Base-by-base conservation (phyloP, 1,284 basidiomycete species). In the Pseudozyma thailandica region DNA sequence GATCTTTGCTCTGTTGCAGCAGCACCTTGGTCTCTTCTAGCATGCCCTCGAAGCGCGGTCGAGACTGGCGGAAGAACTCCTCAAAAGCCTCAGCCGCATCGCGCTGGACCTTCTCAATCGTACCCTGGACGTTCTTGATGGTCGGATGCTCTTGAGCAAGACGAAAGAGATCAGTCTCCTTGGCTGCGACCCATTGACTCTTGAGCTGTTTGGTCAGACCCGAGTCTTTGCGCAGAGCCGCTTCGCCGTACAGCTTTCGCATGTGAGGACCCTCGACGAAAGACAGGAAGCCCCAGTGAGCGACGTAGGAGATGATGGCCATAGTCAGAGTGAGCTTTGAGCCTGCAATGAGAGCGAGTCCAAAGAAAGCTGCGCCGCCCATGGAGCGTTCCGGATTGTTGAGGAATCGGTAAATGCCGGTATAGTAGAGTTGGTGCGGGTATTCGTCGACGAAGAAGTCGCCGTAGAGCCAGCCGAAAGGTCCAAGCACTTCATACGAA, bases 201-300 rank as follows among this genome's bases (percentile, higher is more conserved):
- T 94, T 94, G 83, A 98, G 90, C 26, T 97, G 94, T 86, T 97
- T 96, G 63, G 94, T 93, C 71, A 98, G 90, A 31, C 95, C 96
- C 7, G 94, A 94, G 62, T 98, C 95, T 82, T 93, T 92, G 65
- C 94, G 89, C 18, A 98, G 86, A 6, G 91, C 90, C 10, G 77
- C 75, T 77, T 94, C 89, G 15, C 95, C 95, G 83, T 98, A 98
- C 16, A 98, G 86, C 80, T 92, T 93, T 72, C 88, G 89, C 95
- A 98, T 98, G 84, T 98, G 95, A 20, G 96, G 96, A 69, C 94
- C 75, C 56, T 82, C 82, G 26, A 84, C 81, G 16, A 51, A 72
- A 26, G 66, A 72, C 16, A 84, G 55, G 75, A 84, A 84, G 60
- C 79, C 79, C 84, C 84, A 84, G 60, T 84, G 84, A 12, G 82